Evolutionary conservation across 331 rosid genomes (phyloP), one percentile per base, ranked within the genome.

Genomic region (Telfairia occidentalis): DNA sequence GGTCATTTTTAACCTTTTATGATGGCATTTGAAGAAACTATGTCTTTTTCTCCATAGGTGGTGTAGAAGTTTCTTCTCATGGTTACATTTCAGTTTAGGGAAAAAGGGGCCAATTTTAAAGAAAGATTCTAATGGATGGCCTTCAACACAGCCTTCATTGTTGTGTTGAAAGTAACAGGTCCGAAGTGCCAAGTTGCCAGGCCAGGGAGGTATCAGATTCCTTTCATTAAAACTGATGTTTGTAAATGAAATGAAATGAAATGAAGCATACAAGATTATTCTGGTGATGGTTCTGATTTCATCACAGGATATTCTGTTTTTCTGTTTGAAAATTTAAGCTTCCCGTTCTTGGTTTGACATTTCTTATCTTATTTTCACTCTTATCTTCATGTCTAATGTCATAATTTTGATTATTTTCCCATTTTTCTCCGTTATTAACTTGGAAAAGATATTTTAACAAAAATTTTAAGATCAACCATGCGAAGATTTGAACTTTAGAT

Each of bases 191-290:
- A 83, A 75, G 74, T 83, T 89, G 91, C 78, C 60, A 74, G 81
- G 76, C 89, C 86, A 79, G 64, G 43, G 13, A 64, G 87, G 88
- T 82, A 86, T 86, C 85, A 71, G 76, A 84, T 80, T 79, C 89
- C 81, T 21, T 82, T 54, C 28, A 61, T 75, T 75, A 29, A 42
- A 32, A 52, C 37, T 81, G 42, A 76, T 73, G 79, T 69, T 63
- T 63, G 81, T 61, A 82, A 77, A 79, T 15, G 23, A 72, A 76
- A 50, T 57, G 48, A 76, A 75, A n/a, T n/a, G n/a, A n/a, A n/a
- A n/a, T n/a, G n/a, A n/a, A n/a, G 80, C 50, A 78, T 61, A 71
- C 59, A 61, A 35, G 4, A 26, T 40, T 55, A 40, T 37, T 42
- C 59, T 71, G 77, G 32, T 66, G 73, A 40, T 9, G 73, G 4